Conservation (phyloP, 2,329 filamentous ascomycete genomes). For the Emmonsiellopsis sp. region DNA sequence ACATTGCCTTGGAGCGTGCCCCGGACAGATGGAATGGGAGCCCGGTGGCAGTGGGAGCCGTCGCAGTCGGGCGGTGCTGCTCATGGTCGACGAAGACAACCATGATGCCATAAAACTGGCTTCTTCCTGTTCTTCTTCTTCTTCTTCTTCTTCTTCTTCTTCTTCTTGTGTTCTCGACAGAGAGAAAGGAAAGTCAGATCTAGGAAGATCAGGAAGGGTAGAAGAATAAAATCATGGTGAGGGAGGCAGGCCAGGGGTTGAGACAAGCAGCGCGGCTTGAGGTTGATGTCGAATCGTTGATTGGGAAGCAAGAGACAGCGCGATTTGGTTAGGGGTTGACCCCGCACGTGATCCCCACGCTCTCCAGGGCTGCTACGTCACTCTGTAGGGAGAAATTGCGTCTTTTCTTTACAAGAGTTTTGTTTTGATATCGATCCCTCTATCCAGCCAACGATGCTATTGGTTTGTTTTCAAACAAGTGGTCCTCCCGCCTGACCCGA, state of each 20-base stretch:
- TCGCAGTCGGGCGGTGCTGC: slow-evolving; percentile 22
- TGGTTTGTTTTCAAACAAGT: too few relatives aligned
- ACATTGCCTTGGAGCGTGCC: slow-evolving; percentile 10
- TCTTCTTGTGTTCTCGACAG: neutral
- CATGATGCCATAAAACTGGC: slow-evolving; percentile 26
- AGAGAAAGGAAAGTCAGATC: neutral
- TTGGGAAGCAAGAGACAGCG: neutral
- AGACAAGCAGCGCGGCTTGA: neutral
- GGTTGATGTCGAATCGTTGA: too few relatives aligned
- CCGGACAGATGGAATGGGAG: slow-evolving; percentile 6
- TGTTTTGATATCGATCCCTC: too few relatives aligned
- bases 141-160: too few relatives aligned
- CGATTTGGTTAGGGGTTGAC: too few relatives aligned
- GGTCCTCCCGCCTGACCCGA: too few relatives aligned
- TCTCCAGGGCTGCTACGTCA: neutral
- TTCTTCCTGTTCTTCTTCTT: too few relatives aligned
- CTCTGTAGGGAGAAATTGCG: neutral
- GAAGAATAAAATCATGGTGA: neutral
- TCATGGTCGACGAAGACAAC: slow-evolving; percentile 41
- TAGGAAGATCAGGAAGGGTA: neutral
- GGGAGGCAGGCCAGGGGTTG: neutral
- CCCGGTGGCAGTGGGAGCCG: slow-evolving; percentile 13
- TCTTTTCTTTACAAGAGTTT: too few relatives aligned
- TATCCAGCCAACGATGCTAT: too few relatives aligned
- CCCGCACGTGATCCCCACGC: too few relatives aligned